Conservation (phyloP, 2,329 filamentous ascomycete species). For the Pestalotiopsis sp. region DNA sequence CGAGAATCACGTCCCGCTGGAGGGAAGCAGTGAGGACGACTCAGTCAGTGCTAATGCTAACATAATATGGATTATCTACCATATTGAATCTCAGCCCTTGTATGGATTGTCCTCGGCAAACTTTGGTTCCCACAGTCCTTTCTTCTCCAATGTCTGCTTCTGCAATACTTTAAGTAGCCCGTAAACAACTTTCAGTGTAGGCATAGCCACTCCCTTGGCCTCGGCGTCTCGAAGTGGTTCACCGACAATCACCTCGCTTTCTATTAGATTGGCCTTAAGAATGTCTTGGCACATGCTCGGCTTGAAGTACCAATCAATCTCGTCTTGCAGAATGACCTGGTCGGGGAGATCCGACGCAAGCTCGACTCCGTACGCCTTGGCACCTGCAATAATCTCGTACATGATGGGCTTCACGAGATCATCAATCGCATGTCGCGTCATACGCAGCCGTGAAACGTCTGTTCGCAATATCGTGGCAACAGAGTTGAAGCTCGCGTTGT, state of each 20-base stretch:
- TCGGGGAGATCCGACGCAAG: slow-evolving; percentile 43
- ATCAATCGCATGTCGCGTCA: slow-evolving; percentile 45
- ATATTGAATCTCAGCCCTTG: not conserved
- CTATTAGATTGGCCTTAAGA: slow-evolving; percentile 55
- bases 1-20: not conserved
- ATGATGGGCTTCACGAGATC: slow-evolving; percentile 55
- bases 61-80: not conserved
- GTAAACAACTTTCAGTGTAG: slow-evolving; percentile 51
- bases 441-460: slow-evolving; percentile 52
- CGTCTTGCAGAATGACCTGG: slow-evolving; percentile 49
- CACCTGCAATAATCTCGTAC: slow-evolving; percentile 52
- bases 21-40: not conserved
- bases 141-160: slow-evolving; percentile 46
- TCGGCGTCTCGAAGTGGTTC: slow-evolving; percentile 57
- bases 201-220: slow-evolving; percentile 48
- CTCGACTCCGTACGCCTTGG: slow-evolving; percentile 42
- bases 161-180: slow-evolving; percentile 50
- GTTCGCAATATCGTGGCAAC: slow-evolving; percentile 53
- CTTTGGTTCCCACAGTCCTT: slow-evolving; percentile 36
- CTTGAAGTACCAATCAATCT: slow-evolving; percentile 47
- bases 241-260: slow-evolving; percentile 58
- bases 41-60: not conserved
- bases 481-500: slow-evolving; percentile 54
- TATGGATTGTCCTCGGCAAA: slow-evolving; percentile 27
- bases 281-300: slow-evolving; percentile 60